These are phyloP conservation scores for Aegilops umbellulata DNA, from an alignment of 176 grass and related monocot species.

Conservation along the genomic window DNA sequence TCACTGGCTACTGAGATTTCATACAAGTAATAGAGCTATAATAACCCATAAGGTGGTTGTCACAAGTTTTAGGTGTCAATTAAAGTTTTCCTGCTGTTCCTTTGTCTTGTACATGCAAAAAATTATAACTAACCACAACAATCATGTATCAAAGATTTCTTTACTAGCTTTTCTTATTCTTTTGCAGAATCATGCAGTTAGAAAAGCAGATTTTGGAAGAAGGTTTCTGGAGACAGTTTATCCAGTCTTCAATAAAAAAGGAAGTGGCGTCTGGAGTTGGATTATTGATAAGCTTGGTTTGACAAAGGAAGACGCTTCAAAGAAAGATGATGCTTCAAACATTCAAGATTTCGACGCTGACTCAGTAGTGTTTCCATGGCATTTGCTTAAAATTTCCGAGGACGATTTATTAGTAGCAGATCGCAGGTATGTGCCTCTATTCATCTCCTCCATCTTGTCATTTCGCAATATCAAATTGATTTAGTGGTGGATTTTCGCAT, in stretches of 20 bases:
- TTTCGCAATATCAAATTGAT: constrained; percentile 10
- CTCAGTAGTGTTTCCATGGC: constrained; percentile 61
- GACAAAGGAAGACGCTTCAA: constrained; percentile 46
- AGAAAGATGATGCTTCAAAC: constrained; percentile 40
- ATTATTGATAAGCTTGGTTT: constrained; percentile 81
- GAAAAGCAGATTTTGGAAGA: constrained; percentile 77
- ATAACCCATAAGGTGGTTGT: background rate
- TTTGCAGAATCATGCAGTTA: constrained; percentile 75
- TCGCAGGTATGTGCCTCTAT: constrained; percentile 43
- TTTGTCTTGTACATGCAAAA: background rate
- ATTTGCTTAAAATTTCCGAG: constrained; percentile 63
- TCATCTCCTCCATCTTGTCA: background rate
- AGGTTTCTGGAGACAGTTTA: constrained; percentile 79
- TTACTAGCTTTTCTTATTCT: constrained; percentile 8
- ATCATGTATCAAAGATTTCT: background rate
- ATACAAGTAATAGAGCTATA: background rate
- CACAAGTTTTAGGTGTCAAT: background rate
- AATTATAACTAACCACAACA: background rate
- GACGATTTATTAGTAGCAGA: constrained; percentile 65
- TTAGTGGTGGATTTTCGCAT: background rate
- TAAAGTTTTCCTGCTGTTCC: background rate
- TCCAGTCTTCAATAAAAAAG: constrained; percentile 49
- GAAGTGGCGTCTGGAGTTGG: constrained; percentile 69
- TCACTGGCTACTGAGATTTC: background rate
- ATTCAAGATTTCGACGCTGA: constrained; percentile 44